These are phyloP conservation scores for Trichosporon sp. DNA, from an alignment of 1,284 basidiomycete genomes.

Conservation along the genomic window DNA sequence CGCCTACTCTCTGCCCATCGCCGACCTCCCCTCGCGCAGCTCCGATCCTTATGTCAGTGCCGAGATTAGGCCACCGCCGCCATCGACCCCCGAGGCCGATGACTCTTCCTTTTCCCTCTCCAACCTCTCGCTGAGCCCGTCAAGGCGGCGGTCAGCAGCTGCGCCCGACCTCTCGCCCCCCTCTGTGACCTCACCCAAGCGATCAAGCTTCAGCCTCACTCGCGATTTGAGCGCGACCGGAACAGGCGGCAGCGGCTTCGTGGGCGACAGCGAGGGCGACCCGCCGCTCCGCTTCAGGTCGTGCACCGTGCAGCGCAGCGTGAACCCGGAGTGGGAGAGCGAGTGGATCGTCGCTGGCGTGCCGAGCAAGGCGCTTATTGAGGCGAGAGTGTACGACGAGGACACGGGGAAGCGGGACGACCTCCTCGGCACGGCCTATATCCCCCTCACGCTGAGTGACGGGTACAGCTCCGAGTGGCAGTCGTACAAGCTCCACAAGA, in stretches of 20 bases:
- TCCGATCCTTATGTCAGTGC: constrained; percentile 51
- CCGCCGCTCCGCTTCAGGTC: constrained; percentile 48
- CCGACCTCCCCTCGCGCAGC: constrained; percentile 46
- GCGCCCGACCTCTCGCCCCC: not conserved
- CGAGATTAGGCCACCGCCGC: constrained; percentile 15
- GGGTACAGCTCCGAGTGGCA: constrained; percentile 9
- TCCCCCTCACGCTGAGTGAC: constrained; percentile 25
- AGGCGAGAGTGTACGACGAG: constrained; percentile 49
- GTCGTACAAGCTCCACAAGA: constrained; percentile 44
- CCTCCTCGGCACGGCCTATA: constrained; percentile 47
- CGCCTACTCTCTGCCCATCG: constrained; percentile 49
- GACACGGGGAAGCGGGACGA: constrained; percentile 51
- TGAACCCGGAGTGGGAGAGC: constrained; percentile 49
- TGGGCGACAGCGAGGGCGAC: constrained; percentile 23
- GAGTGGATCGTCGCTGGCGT: constrained; percentile 51
- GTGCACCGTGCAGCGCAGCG: constrained; percentile 44
- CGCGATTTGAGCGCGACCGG: not conserved
- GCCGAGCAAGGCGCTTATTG: constrained; percentile 45
- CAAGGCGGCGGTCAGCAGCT: not conserved
- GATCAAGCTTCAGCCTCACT: not conserved
- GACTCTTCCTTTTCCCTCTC: not conserved
- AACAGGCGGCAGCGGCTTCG: not conserved
- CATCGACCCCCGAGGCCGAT: constrained; percentile 10
- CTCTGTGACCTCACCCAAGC: not conserved
- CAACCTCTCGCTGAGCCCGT: not conserved